A percentile compares a stretch with the other conserved stretches of the same genome.
Evolutionary conservation across 805 yeast species (phyloP).

Genomic region (Schwanniomyces polymorphus): DNA sequence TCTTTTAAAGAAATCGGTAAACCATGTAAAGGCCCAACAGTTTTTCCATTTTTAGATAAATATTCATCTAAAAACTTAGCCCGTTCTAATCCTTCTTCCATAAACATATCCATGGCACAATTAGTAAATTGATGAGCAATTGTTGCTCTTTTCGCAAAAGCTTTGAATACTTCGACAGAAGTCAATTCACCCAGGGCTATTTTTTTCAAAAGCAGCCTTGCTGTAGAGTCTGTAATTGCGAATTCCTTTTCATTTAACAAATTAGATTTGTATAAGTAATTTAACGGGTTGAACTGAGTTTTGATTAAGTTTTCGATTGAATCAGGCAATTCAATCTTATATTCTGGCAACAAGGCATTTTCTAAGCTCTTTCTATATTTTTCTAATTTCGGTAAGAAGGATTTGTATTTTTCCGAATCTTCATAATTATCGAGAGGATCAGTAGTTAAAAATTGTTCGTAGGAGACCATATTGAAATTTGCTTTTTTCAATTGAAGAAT

Average conservation of each 20-base stretch:
- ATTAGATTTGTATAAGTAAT: constrained; percentile 33
- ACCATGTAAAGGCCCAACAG: constrained; percentile 30
- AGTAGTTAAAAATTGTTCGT: too few relatives aligned
- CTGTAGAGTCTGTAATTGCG: constrained; percentile 37
- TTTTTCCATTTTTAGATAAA: constrained; percentile 12
- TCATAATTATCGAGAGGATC: too few relatives aligned
- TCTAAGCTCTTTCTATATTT: too few relatives aligned
- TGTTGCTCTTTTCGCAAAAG: constrained; percentile 41
- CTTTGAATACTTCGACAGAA: constrained; percentile 38
- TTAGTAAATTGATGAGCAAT: constrained; percentile 46
- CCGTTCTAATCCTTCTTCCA: constrained; percentile 53
- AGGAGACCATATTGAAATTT: too few relatives aligned
- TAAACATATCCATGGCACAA: constrained; percentile 46
- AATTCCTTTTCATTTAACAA: constrained; percentile 33
- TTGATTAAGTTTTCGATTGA: constrained; percentile 28
- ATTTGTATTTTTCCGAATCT: too few relatives aligned
- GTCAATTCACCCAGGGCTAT: constrained; percentile 34
- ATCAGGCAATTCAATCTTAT: constrained; percentile 31
- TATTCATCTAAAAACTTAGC: constrained; percentile 25
- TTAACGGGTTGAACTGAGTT: constrained; percentile 35
- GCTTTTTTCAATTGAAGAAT: too few relatives aligned
- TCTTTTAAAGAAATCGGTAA: constrained; percentile 40
- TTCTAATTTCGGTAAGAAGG: too few relatives aligned
- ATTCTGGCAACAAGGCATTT: too few relatives aligned
- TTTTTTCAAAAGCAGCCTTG: constrained; percentile 20